Evolutionary conservation across 163 green algal genomes (phyloP).

Genomic region (Prototheca stagnorum): DNA sequence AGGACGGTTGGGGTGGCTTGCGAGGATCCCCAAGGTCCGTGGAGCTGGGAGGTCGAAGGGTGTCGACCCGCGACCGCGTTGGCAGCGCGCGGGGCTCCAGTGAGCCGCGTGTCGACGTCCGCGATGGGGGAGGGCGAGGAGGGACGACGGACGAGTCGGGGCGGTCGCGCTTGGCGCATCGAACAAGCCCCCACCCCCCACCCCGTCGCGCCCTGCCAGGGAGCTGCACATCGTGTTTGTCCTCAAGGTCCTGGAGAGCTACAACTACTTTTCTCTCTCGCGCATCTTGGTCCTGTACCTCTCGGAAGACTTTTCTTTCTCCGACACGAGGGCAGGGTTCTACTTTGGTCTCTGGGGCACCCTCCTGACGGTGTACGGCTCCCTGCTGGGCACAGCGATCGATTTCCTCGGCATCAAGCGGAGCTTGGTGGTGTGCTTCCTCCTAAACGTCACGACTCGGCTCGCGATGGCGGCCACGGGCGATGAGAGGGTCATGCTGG

Average conservation of each 20-base stretch:
- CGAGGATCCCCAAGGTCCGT: too few species aligned
- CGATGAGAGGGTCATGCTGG: constrained; percentile 16
- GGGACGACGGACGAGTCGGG: too few species aligned
- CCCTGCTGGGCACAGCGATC: constrained; percentile 26
- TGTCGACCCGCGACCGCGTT: too few species aligned
- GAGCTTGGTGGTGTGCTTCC: constrained; percentile 24
- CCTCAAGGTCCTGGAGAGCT: constrained; percentile 38
- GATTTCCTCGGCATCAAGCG: constrained; percentile 26
- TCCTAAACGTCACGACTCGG: constrained; percentile 16
- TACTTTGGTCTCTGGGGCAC: constrained; percentile 42
- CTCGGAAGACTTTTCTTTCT: constrained; percentile 37
- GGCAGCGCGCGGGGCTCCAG: too few species aligned
- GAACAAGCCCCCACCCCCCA: too few species aligned
- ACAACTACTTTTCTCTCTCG: constrained; percentile 35
- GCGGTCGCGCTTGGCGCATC: not conserved
- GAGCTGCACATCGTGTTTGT: constrained; percentile 37
- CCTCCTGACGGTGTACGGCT: constrained; percentile 24
- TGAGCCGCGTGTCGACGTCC: too few species aligned
- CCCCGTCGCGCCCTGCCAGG: constrained; percentile 13
- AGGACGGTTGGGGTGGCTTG: too few species aligned
- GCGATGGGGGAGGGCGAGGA: too few species aligned
- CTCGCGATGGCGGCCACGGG: constrained; percentile 25
- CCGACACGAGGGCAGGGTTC: constrained; percentile 22
- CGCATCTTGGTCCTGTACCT: constrained; percentile 31
- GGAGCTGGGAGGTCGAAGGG: too few species aligned